Evolutionary conservation across 176 grass and related monocot species (phyloP), one percentile per base, ranked within the genome.

Genomic region (maize (Zea mays)): DNA sequence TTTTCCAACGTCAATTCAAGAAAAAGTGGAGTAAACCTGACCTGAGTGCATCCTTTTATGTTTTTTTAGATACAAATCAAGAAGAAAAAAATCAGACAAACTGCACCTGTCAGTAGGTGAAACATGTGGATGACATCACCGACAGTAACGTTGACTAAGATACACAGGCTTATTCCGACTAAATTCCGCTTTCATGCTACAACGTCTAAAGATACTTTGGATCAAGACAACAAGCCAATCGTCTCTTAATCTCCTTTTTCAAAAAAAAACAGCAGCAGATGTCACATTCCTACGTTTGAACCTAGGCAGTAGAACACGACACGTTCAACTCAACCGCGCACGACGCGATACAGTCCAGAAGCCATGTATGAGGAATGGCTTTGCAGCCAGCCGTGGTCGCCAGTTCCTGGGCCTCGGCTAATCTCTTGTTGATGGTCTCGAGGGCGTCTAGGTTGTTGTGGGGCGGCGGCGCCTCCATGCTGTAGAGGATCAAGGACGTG

Each of bases 291-390:
- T 74, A 84, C 76, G 3, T 63, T 8, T 65, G 58, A 57, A 20
- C 55, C 8, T 57, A 57, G 55, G n/a, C 55, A 20, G 50, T 76
- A 56, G 47, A 80, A 1, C 43, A 2, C 80, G 40, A 64, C 8
- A 72, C 68, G 13, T 57, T 57, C 65, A 85, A 48, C 50, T 93
- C 51, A 62, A 85, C 64, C 49, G 75, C 90, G 81, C 92, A 95
- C n/a, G 85, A 81, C 60, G 96, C 96, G 72, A 98, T 95, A 34
- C 81, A 86, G 74, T 99, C 96, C 59, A 99, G 73, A 89, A 99
- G 35, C 88, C 96, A 99, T 59, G 96, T 95, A 71, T 99, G 96
- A 72, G 96, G 69, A 72, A 99, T 62, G 67, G 76, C 85, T 36
- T 73, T 89, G 70, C 83, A 95, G 47, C 74, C 83, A 40, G 78